Conservation (phyloP, 2,329 filamentous ascomycete species). For the Myriosclerotinia curreyana region DNA sequence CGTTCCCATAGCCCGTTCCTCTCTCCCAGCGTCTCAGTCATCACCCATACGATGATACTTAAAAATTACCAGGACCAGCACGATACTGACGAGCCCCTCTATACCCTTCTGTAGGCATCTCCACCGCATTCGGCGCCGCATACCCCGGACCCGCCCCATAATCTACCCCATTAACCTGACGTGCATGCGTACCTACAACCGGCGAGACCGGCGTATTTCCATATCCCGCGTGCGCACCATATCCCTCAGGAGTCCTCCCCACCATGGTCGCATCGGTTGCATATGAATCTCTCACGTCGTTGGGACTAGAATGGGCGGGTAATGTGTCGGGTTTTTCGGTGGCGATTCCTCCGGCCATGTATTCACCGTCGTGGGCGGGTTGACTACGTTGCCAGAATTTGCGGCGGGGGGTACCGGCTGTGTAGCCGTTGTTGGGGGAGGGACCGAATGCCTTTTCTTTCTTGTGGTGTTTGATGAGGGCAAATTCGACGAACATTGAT, state of each 20-base stretch:
- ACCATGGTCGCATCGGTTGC: constrained; percentile 36
- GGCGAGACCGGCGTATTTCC: constrained; percentile 4
- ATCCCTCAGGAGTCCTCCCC: constrained; percentile 9
- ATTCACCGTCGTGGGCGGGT: constrained; percentile 28
- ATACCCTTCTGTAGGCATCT: not conserved
- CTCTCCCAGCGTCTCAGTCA: not conserved
- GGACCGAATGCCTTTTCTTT: constrained; percentile 71
- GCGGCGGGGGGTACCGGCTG: constrained; percentile 51
- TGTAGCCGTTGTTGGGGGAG: constrained; percentile 65
- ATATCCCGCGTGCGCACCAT: constrained; percentile 8
- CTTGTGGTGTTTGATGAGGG: constrained; percentile 67
- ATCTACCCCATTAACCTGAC: constrained; percentile 6
- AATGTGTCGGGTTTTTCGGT: constrained; percentile 39
- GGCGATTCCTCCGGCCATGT: constrained; percentile 27
- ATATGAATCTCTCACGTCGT: constrained; percentile 38
- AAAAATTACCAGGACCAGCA: not conserved
- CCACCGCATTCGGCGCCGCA: not conserved
- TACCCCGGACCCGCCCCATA: not conserved
- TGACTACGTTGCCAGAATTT: constrained; percentile 38
- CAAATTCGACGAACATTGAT: constrained; percentile 66
- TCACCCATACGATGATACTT: not conserved
- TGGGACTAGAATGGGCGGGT: constrained; percentile 42
- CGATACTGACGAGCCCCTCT: constrained; percentile 5
- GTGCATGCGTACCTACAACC: not conserved
- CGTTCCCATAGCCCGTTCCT: not conserved